These are phyloP conservation scores for Mucor circinelloides DNA, from an alignment of 371 early-diverging fungal species.

Conservation along the genomic window DNA sequence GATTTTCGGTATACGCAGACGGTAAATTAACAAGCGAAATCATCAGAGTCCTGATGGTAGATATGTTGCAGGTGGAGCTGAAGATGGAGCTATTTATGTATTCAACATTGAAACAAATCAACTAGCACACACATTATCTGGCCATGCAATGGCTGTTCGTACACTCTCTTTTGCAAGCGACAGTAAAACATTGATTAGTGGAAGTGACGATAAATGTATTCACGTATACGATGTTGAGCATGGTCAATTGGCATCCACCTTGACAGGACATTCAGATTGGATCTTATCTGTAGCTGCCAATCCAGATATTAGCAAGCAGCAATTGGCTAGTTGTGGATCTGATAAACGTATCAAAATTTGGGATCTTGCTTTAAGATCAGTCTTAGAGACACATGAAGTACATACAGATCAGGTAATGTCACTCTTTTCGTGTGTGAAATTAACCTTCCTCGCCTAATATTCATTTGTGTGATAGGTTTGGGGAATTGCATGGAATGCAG, in stretches of 20 bases:
- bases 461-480: conserved; percentile 53
- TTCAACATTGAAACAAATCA: conserved; percentile 73
- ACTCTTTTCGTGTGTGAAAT: background rate
- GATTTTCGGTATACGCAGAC: background rate
- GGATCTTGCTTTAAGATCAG: conserved; percentile 74
- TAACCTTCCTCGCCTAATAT: conserved; percentile 8
- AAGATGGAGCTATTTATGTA: conserved; percentile 77
- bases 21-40: background rate
- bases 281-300: conserved; percentile 71
- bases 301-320: conserved; percentile 68
- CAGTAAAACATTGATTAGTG: conserved; percentile 70
- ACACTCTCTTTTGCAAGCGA: conserved; percentile 76
- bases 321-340: conserved; percentile 73
- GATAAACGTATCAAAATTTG: conserved; percentile 84
- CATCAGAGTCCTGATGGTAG: conserved; percentile 76
- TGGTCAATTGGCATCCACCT: conserved; percentile 72
- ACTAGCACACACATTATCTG: conserved; percentile 68
- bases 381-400: conserved; percentile 79
- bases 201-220: conserved; percentile 82
- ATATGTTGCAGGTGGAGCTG: conserved; percentile 76
- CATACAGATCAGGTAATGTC: conserved; percentile 71
- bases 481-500: conserved; percentile 79
- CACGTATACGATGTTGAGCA: conserved; percentile 84
- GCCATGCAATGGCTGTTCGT: conserved; percentile 78
- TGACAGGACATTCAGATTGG: conserved; percentile 80